Evolutionary conservation across 1,284 basidiomycete species (phyloP).

Genomic region (Sporisorium sorghi): DNA sequence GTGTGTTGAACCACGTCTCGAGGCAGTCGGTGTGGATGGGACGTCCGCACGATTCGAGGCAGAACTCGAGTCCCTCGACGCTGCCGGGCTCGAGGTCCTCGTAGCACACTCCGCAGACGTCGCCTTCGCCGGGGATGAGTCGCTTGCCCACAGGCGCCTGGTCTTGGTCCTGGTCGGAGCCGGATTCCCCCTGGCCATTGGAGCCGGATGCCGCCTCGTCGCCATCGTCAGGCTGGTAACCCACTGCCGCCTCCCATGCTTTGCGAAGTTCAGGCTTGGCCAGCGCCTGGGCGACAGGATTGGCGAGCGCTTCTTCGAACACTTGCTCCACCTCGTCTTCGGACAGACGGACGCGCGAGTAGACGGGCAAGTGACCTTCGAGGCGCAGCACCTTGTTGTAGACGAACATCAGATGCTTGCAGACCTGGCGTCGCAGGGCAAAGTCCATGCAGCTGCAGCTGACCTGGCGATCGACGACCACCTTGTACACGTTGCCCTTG

Average conservation of each 20-base stretch:
- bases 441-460: slow-evolving; percentile 46
- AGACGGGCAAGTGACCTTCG: slow-evolving; percentile 27
- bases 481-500: slow-evolving; percentile 46
- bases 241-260: slow-evolving; percentile 41
- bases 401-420: slow-evolving; percentile 48
- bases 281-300: slow-evolving; percentile 34
- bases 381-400: slow-evolving; percentile 47
- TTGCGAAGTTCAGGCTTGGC: slow-evolving; percentile 32
- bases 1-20: slow-evolving; percentile 36
- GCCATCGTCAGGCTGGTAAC: slow-evolving; percentile 16
- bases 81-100: slow-evolving; percentile 42
- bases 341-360: slow-evolving; percentile 10
- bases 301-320: slow-evolving; percentile 23
- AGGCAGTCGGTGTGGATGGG: slow-evolving; percentile 48
- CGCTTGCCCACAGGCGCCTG: slow-evolving; percentile 18
- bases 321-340: slow-evolving; percentile 17
- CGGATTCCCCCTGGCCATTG: too few relatives aligned
- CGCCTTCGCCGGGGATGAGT: slow-evolving; percentile 36
- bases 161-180: neutral
- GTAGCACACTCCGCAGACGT: slow-evolving; percentile 50
- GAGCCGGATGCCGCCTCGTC: slow-evolving; percentile 2
- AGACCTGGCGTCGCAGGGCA: slow-evolving; percentile 17
- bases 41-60: slow-evolving; percentile 43
- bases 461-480: slow-evolving; percentile 15
- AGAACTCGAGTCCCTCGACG: slow-evolving; percentile 42